A percentile compares a stretch with the other conserved stretches of the same genome.
phyloP scores from a whole-genome alignment of 345 rosid species.

The Litchi chinensis region DNA sequence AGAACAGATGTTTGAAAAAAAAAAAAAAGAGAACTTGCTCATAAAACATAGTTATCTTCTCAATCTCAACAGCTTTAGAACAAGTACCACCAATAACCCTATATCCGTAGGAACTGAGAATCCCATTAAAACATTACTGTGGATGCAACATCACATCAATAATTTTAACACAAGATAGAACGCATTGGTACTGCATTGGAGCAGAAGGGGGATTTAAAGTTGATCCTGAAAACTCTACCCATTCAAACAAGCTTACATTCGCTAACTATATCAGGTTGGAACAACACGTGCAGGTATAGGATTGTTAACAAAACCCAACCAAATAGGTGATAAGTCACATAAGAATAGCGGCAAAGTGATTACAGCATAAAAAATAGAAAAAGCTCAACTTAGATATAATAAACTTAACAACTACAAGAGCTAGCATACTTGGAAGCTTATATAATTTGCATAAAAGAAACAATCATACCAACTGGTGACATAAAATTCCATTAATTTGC shows the following conservation, averaged over 20 bases:
- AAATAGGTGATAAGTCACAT: not conserved
- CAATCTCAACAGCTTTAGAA: too few relatives aligned
- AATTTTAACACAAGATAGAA: too few relatives aligned
- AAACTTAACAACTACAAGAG: not conserved
- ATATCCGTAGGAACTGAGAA: not conserved
- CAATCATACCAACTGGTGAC: not conserved
- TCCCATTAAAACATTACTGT: too few relatives aligned
- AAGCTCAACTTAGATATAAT: not conserved
- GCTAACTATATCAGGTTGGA: not conserved
- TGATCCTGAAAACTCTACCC: not conserved
- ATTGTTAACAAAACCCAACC: not conserved
- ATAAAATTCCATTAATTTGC: not conserved
- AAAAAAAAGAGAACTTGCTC: not conserved
- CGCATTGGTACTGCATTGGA: too few relatives aligned
- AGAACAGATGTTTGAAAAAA: too few relatives aligned
- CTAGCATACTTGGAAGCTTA: not conserved
- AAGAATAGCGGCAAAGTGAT: not conserved
- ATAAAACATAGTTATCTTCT: too few relatives aligned
- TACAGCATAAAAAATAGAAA: not conserved
- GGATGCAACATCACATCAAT: not conserved
- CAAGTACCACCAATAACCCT: not conserved
- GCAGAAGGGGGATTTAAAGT: not conserved
- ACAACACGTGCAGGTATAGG: not conserved
- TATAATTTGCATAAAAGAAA: too few relatives aligned
- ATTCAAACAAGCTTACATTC: not conserved